phyloP scores from a whole-genome alignment of 257 asterid genomes.

The Paraleonurus japonicus region DNA sequence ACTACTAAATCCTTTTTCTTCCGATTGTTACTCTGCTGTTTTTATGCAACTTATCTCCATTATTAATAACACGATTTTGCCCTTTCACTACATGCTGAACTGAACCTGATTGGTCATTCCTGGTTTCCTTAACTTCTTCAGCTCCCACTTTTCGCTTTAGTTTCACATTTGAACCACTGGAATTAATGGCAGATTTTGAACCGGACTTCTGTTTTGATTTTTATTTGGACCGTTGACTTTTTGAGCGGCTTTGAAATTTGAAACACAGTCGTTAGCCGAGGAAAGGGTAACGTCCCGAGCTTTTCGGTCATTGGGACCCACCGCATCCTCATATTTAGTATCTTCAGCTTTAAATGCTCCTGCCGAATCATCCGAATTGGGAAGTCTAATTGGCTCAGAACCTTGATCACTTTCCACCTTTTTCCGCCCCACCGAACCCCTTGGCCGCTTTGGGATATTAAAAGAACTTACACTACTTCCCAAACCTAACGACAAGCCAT shows the following conservation, averaged over 20 bases:
- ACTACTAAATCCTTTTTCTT: conserved; percentile 47
- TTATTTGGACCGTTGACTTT: conserved; percentile 28
- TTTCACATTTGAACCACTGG: conserved; percentile 36
- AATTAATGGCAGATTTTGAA: conserved; percentile 31
- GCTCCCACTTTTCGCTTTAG: conserved; percentile 39
- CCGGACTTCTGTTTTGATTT: conserved; percentile 29
- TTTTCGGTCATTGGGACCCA: conserved; percentile 36
- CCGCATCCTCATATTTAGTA: conserved; percentile 35
- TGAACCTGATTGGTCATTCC: conserved; percentile 34
- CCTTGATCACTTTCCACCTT: conserved; percentile 39
- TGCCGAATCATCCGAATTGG: conserved; percentile 38
- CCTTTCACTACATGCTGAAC: conserved; percentile 38
- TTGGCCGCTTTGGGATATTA: conserved; percentile 81
- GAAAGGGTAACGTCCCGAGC: conserved; percentile 31
- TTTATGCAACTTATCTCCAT: conserved; percentile 40
- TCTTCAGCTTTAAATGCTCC: conserved; percentile 38
- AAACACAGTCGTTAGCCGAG: conserved; percentile 16
- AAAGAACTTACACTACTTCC: conserved; percentile 54
- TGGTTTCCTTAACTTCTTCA: conserved; percentile 38
- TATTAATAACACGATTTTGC: conserved; percentile 31
- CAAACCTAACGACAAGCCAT: conserved; percentile 57
- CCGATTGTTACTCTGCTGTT: conserved; percentile 41
- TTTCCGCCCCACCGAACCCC: conserved; percentile 68
- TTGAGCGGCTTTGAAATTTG: conserved; percentile 22
- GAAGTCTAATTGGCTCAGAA: conserved; percentile 34